phyloP scores from a whole-genome alignment of 306 rosid genomes.

The Purshia tridentata region DNA sequence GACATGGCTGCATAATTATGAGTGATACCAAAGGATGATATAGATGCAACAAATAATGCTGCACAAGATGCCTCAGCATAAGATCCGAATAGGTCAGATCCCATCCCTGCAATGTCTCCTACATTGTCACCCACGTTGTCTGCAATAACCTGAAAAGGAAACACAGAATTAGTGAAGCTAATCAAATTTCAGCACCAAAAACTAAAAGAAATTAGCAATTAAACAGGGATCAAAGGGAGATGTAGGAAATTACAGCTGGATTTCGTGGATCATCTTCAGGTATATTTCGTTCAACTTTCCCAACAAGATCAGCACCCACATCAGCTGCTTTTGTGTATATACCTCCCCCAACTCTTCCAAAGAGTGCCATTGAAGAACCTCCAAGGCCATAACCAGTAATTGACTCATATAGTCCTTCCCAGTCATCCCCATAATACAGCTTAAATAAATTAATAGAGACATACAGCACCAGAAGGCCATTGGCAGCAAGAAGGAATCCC shows the following conservation, averaged over 20 bases:
- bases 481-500: constrained; percentile 77
- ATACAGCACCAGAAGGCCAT: constrained; percentile 59
- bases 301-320: constrained; percentile 82
- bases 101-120: constrained; percentile 82
- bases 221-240: constrained; percentile 6
- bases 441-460: constrained; percentile 52
- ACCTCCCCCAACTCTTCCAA: constrained; percentile 78
- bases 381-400: constrained; percentile 75
- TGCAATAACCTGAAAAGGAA: constrained; percentile 58
- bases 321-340: constrained; percentile 80
- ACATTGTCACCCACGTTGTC: constrained; percentile 78
- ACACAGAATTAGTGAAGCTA: constrained; percentile 8
- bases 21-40: constrained; percentile 56
- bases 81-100: constrained; percentile 71
- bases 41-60: constrained; percentile 72
- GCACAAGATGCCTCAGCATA: constrained; percentile 77
- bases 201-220: not conserved
- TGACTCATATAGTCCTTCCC: constrained; percentile 75
- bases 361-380: constrained; percentile 79
- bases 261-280: constrained; percentile 78
- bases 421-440: constrained; percentile 72
- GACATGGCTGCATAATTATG: constrained; percentile 71
- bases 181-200: not conserved
- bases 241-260: constrained; percentile 53
- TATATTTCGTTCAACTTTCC: constrained; percentile 60